Evolutionary conservation across 2,329 filamentous ascomycete species (phyloP).

Genomic region (Colletotrichum chlorophyti): DNA sequence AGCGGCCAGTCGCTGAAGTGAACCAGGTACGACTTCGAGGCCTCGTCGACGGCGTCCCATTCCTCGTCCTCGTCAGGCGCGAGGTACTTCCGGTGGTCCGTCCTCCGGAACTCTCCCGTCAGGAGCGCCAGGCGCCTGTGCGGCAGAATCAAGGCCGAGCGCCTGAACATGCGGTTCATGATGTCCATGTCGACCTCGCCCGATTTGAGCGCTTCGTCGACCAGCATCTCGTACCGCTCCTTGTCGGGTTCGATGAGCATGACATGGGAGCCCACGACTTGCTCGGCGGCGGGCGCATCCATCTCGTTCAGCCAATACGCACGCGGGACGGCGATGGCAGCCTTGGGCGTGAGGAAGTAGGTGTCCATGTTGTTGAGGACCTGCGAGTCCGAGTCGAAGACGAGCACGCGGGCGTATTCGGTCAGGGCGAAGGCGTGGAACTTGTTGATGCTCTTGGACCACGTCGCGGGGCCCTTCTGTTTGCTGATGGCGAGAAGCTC

Average conservation of each 20-base stretch:
- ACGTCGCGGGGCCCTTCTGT: slow-evolving; percentile 48
- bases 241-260: slow-evolving; percentile 60
- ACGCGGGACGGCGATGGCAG: slow-evolving; percentile 70
- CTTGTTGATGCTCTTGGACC: slow-evolving; percentile 72
- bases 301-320: slow-evolving; percentile 70
- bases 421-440: slow-evolving; percentile 73
- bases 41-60: slow-evolving; percentile 62
- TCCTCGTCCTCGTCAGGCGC: slow-evolving; percentile 54
- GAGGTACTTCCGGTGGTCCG: slow-evolving; percentile 54
- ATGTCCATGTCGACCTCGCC: slow-evolving; percentile 71
- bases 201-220: slow-evolving; percentile 46
- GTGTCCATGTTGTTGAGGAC: slow-evolving; percentile 72
- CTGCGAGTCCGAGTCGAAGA: slow-evolving; percentile 68
- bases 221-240: slow-evolving; percentile 36
- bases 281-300: slow-evolving; percentile 52
- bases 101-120: slow-evolving; percentile 65
- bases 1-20: slow-evolving; percentile 78
- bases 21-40: slow-evolving; percentile 68
- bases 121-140: slow-evolving; percentile 69
- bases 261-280: slow-evolving; percentile 57
- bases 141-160: slow-evolving; percentile 66
- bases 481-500: slow-evolving; percentile 10
- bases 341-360: slow-evolving; percentile 69
- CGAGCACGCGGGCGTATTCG: slow-evolving; percentile 57
- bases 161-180: slow-evolving; percentile 66